Evolutionary conservation across 495 filamentous ascomycete genomes (phyloP).

Genomic region (Evernia prunastri): DNA sequence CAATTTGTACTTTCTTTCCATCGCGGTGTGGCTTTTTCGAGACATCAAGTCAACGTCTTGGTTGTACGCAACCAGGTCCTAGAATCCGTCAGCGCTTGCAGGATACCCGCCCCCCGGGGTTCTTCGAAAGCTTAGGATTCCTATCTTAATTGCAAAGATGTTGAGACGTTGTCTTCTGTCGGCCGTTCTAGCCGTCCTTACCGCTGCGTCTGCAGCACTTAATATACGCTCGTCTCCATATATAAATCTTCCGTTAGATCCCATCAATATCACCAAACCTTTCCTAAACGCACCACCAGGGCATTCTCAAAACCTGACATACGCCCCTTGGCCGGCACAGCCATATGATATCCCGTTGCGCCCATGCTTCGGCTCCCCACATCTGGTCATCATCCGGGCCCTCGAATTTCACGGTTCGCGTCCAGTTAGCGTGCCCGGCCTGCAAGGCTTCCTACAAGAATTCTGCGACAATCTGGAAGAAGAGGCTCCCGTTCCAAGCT

Average conservation of each 20-base stretch:
- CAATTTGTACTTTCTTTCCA: background rate
- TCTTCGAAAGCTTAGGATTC: background rate
- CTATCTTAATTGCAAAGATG: background rate
- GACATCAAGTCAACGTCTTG: background rate
- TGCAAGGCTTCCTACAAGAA: background rate
- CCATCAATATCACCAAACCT: background rate
- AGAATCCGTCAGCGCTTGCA: background rate
- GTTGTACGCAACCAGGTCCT: background rate
- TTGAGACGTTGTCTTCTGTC: background rate
- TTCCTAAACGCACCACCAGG: background rate
- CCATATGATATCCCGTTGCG: background rate
- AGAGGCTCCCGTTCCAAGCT: background rate
- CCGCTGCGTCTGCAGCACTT: background rate
- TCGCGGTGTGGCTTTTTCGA: background rate
- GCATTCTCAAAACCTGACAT: background rate
- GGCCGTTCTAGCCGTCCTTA: background rate
- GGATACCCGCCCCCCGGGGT: background rate
- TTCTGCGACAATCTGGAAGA: background rate
- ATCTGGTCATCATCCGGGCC: background rate
- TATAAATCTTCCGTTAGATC: background rate
- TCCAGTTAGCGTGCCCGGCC: background rate
- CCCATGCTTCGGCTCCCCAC: background rate
- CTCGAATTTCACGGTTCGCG: background rate
- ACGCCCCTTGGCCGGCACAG: background rate
- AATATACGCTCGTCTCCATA: background rate